Base-by-base conservation (phyloP, 495 filamentous ascomycete species). In the Staphylotrichum tortipilum region DNA sequence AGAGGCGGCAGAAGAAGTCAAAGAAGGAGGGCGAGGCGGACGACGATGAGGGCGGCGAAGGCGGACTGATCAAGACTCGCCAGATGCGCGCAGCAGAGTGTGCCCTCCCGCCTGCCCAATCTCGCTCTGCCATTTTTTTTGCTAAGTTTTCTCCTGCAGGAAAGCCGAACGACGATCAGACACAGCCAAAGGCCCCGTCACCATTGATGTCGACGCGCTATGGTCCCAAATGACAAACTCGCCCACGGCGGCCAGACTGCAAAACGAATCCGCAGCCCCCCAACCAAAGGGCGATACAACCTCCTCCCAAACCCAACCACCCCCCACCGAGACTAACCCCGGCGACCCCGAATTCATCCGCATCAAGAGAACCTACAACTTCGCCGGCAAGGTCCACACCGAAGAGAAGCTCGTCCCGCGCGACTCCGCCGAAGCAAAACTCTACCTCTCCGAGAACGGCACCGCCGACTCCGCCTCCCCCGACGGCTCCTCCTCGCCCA, bases 311-410 rank as follows among this genome's bases (percentile, higher is more conserved):
- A 28, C 49, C 60, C 42, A 59, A 49, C 47, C 59, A 51, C 55
- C n/a, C n/a, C n/a, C 39, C 11, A n/a, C 6, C 18, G 11, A 12
- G 39, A 30, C 34, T 38, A 31, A 19, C 14, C n/a, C 35, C 23
- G 45, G 50, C 8, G 47, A 54, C 22, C 17, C 49, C 22, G 53
- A 83, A 14, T 79, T 79, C 71, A 79, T 97, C 53, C 83, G 82
- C 44, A 94, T 98, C 41, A 90, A 85, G 51, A 83, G 86, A 24
- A 89, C 84, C 5, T 95, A 94, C 68, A 84, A 85, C 47, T 97
- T 95, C 58, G 92, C 92, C 11, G 94, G 94, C 48, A 82, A 91
- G 61, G 77, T 82, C 33, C 85, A 86, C 57, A 87, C 82, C 1
- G 85, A 91, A 58, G 82, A 89, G 58, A 92, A 92, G 66, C 67